These are phyloP conservation scores for Sisymbrium altissimum DNA, from an alignment of 345 rosid species.

Conservation along the genomic window DNA sequence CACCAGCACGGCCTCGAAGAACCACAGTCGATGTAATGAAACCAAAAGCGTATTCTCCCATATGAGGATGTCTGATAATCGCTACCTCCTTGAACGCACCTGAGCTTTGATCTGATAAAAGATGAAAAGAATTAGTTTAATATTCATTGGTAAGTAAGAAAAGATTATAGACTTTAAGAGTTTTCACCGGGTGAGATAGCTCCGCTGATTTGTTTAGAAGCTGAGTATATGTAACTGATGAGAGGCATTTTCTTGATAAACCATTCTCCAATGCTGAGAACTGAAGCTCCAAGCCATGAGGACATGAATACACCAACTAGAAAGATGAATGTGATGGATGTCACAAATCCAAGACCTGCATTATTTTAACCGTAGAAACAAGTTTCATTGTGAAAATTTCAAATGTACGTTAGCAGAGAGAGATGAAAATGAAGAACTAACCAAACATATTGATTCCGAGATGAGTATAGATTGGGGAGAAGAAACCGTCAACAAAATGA, in stretches of 20 bases:
- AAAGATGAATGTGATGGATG: slow-evolving; percentile 73
- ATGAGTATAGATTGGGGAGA: slow-evolving; percentile 68
- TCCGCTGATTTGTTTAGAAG: slow-evolving; percentile 76
- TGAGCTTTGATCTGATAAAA: slow-evolving; percentile 57
- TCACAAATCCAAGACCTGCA: slow-evolving; percentile 50
- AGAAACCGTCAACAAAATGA: slow-evolving; percentile 65
- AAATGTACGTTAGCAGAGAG: not conserved
- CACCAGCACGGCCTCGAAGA: slow-evolving; percentile 53
- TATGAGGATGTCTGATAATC: slow-evolving; percentile 64
- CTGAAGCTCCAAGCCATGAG: slow-evolving; percentile 75
- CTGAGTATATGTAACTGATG: slow-evolving; percentile 63
- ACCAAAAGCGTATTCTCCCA: slow-evolving; percentile 67
- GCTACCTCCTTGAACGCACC: slow-evolving; percentile 81
- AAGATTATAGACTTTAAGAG: not conserved
- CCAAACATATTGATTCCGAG: slow-evolving; percentile 70
- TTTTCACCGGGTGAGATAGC: slow-evolving; percentile 67
- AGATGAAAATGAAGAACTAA: slow-evolving; percentile 25
- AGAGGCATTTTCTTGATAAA: slow-evolving; percentile 79
- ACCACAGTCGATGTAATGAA: slow-evolving; percentile 61
- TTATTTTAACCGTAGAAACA: not conserved
- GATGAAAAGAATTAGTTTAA: not conserved
- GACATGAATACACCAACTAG: slow-evolving; percentile 71
- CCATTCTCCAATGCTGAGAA: slow-evolving; percentile 72
- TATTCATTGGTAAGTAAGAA: not conserved
- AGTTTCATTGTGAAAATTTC: not conserved